Evolutionary conservation across 2,329 filamentous ascomycete species (phyloP), one percentile per base, ranked within the genome.

Genomic region (Venturia pyrina): DNA sequence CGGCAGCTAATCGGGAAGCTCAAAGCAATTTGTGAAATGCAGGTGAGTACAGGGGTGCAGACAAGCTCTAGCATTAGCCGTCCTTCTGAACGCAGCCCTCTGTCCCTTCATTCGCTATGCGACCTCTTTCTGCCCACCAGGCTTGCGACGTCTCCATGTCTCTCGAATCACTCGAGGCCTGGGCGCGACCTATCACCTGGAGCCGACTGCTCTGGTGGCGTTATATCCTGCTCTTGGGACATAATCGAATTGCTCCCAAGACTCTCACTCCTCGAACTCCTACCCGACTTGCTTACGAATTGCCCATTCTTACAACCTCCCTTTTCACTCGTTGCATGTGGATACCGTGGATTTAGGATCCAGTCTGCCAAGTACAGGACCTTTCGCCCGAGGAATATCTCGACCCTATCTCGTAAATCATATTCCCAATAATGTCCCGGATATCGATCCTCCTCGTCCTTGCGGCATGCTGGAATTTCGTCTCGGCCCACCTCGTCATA

Each of bases 401-500:
- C 24, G 15, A 37, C 28, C 15, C 19, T 3, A 37, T 3, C 19
- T 19, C 50, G 28, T 2, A 57, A 2, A 34, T 57, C 50, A 37
- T 32, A 59, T 37, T 59, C 53, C 53, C 37, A 8, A 59, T n/a
- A 32, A 62, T 62, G 60, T 28, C 43, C 40, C 60, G 60, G 40
- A 28, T 62, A 44, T 62, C 60, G 43, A 43, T 15, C 19, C 24
- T 62, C 15, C 40, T 62, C 60, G 60, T 40, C 40, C 40, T 62
- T 46, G 60, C 60, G 15, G 60, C 60, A 13, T 62, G 60, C 40
- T 62, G 60, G 60, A 62, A 62, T 40, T 62, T 62, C 71, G 80
- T 81, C 68, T 79, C 82, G 43, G 87, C 87, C n/a, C 91, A 96
- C 75, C 89, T 84, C n/a, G 84, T 96, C 73, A 88, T 96, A 75